Evolutionary conservation across 495 filamentous ascomycete genomes (phyloP).

Genomic region (Aspergillus haitiensis): DNA sequence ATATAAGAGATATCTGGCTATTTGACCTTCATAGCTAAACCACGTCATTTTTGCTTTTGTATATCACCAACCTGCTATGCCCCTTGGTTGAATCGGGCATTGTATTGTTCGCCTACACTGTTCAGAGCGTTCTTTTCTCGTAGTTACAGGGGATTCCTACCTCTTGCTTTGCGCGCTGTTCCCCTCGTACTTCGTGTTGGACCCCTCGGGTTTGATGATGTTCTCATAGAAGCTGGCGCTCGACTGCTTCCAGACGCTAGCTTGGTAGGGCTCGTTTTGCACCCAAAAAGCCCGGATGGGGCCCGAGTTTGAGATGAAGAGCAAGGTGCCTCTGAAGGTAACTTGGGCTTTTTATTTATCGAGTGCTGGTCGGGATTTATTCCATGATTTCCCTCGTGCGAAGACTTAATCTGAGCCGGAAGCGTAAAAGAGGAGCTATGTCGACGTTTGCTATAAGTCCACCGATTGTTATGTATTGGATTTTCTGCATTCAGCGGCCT

Average conservation of each 20-base stretch:
- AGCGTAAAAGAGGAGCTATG: conserved; percentile 3
- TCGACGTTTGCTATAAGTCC: conserved; percentile 27
- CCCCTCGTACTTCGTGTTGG: conserved; percentile 20
- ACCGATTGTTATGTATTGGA: conserved; percentile 14
- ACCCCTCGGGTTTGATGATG: conserved; percentile 7
- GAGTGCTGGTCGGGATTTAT: not conserved
- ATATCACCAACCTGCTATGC: not conserved
- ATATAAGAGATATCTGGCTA: not conserved
- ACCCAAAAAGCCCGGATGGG: conserved; percentile 18
- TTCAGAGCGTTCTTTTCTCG: conserved; percentile 10
- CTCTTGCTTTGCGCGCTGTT: conserved; percentile 29
- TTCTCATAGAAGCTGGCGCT: conserved; percentile 7
- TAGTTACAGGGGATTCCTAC: conserved; percentile 18
- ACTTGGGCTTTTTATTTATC: conserved; percentile 18
- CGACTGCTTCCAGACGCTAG: conserved; percentile 25
- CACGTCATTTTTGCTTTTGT: not conserved
- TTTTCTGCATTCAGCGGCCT: conserved; percentile 1
- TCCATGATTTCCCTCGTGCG: not conserved
- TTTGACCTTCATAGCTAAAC: not conserved
- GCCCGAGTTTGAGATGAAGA: conserved; percentile 8
- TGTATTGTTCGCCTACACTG: conserved; percentile 36
- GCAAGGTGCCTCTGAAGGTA: not conserved
- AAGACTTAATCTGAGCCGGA: not conserved
- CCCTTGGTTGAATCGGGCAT: conserved; percentile 32
- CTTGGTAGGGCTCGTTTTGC: conserved; percentile 25